Conservation (phyloP, 225 moss, liverwort and hornwort genomes). For the Thuidium tamariscinum region DNA sequence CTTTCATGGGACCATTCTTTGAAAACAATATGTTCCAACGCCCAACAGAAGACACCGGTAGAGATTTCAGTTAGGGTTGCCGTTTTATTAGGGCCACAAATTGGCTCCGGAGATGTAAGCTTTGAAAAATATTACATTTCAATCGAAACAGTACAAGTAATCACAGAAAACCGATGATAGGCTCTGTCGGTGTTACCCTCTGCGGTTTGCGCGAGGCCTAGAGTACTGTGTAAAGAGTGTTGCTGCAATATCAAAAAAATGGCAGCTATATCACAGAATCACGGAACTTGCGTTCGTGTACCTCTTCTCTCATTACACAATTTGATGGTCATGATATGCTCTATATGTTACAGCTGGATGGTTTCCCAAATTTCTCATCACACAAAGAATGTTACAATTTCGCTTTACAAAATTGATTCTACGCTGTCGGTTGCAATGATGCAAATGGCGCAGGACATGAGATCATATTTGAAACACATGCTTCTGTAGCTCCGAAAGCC, state of each 20-base stretch:
- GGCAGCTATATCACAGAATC: background rate
- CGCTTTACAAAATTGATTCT: background rate
- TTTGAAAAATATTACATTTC: background rate
- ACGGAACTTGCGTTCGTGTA: background rate
- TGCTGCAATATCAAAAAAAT: background rate
- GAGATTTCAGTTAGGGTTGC: background rate
- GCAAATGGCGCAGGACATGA: background rate
- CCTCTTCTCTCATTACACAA: background rate
- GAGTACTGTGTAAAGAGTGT: background rate
- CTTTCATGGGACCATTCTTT: background rate
- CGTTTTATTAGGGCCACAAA: background rate
- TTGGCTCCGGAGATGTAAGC: background rate
- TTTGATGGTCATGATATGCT: background rate
- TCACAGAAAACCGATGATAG: background rate
- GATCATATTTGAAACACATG: background rate
- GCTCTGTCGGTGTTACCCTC: background rate
- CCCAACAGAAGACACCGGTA: background rate
- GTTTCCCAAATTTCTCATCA: background rate
- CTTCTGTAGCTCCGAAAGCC: background rate
- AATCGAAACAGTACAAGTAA: background rate
- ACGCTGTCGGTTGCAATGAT: background rate
- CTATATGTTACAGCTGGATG: background rate
- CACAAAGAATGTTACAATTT: background rate
- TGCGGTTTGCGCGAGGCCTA: background rate
- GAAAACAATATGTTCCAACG: background rate